Percentiles rank a stretch among this genome's conserved stretches.
Evolutionary conservation across 2,329 filamentous ascomycete genomes (phyloP).

Genomic region (Microcyclosporella mali): DNA sequence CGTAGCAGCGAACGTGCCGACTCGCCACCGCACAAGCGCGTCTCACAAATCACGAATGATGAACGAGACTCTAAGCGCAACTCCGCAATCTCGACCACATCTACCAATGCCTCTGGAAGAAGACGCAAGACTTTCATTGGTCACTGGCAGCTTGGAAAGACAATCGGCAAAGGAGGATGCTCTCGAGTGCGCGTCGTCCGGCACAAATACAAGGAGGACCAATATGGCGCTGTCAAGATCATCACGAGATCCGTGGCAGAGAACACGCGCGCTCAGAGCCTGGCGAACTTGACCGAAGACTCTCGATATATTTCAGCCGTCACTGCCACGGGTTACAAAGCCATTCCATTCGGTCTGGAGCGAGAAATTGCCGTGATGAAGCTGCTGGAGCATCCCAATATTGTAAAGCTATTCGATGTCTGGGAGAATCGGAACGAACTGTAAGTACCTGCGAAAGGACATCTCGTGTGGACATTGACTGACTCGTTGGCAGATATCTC

Average conservation of each 20-base stretch:
- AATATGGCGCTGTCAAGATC: conserved; percentile 90
- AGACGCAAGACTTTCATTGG: conserved; percentile 67
- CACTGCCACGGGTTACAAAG: conserved; percentile 26
- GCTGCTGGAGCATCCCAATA: conserved; percentile 87
- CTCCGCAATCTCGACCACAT: conserved; percentile 51
- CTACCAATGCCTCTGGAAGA: conserved; percentile 47
- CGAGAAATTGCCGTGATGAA: conserved; percentile 96
- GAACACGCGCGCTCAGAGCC: conserved; percentile 75
- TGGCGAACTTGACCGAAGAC: conserved; percentile 73
- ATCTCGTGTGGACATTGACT: conserved; percentile 18
- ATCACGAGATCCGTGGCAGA: conserved; percentile 74
- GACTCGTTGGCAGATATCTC: conserved; percentile 60
- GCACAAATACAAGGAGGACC: conserved; percentile 66
- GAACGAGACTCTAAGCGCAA: conserved; percentile 46
- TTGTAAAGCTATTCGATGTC: conserved; percentile 90
- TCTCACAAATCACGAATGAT: conserved; percentile 45
- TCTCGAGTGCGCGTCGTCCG: conserved; percentile 81
- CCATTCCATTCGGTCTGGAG: conserved; percentile 73
- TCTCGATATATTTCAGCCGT: conserved; percentile 42
- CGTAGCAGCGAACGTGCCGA: conserved; percentile 30
- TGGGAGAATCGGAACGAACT: conserved; percentile 96
- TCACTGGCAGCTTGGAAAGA: conserved; percentile 87
- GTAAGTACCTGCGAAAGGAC: conserved; percentile 48
- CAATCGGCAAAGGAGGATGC: conserved; percentile 81
- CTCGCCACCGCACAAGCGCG: conserved; percentile 46